Conservation (phyloP, 1,139 yeast species). For the Debaryomyces fabryi region DNA sequence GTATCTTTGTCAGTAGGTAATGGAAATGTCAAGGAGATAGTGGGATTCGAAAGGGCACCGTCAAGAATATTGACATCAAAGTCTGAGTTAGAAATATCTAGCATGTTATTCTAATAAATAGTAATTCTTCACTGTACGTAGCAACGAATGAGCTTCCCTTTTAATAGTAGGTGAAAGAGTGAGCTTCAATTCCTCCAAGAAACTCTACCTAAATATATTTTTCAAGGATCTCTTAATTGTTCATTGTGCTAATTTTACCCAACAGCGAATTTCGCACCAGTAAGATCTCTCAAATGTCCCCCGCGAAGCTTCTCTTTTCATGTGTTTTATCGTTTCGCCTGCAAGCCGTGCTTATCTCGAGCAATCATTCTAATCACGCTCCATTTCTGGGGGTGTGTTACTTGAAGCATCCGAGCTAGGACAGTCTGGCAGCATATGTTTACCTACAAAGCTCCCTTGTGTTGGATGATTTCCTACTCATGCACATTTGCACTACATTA, state of each 20-base stretch:
- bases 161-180: background rate
- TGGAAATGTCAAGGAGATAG: conserved; percentile 41
- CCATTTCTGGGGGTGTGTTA: background rate
- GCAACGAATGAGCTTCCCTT: background rate
- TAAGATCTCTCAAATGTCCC: background rate
- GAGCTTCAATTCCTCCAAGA: background rate
- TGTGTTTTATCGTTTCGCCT: background rate
- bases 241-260: background rate
- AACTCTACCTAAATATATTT: background rate
- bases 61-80: conserved; percentile 45
- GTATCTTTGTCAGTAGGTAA: conserved; percentile 42
- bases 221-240: background rate
- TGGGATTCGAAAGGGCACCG: conserved; percentile 32
- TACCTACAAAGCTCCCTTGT: background rate
- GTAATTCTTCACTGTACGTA: background rate
- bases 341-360: background rate
- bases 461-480: too few relatives aligned
- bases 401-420: background rate
- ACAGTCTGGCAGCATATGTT: background rate
- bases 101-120: background rate
- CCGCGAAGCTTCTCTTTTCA: conserved; percentile 1
- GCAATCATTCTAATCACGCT: background rate
- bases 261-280: background rate
- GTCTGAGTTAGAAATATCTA: conserved; percentile 8
- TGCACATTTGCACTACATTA: background rate